Base-by-base conservation (phyloP, 2,329 filamentous ascomycete genomes). In the Trichoderma koningii region DNA sequence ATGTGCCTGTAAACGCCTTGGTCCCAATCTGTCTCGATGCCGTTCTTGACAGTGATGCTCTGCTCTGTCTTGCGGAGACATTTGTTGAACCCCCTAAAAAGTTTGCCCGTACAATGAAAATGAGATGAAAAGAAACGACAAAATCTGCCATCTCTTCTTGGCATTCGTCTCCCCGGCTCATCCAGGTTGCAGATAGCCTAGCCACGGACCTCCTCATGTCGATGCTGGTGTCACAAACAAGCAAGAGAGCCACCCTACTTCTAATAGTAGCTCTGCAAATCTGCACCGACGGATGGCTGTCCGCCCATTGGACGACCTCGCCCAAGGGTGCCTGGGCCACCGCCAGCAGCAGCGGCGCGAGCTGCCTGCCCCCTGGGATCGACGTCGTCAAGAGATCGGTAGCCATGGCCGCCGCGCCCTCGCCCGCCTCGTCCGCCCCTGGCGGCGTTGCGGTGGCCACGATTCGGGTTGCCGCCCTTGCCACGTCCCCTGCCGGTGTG, bases 361-460 rank as follows among this genome's bases (percentile, higher is more conserved):
- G 52, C 70, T 38, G 72, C 68, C 51, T 72, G 69, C 50, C 82
- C 81, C 55, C 78, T 78, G 50, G 79, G 77, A 28, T 82, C 83
- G 30, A 87, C 81, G 69, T 92, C 89, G 73, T 91, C 89, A 2
- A 91, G 80, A 2, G 88, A 91, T 65, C 84, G 83, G 73, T 92
- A 91, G 67, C 82, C 79, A 64, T 80, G 78, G 28, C 81, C 81
- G 23, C 82, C 82, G 28, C 80, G 77, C 53, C 83, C 78, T 12
- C 83, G 80, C 53, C 83, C 74, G 19, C 76, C 74, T 42, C 73
- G 73, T 30, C 81, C 78, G 19, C 81, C 79, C 55, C 79, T 73
- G 52, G 80, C 72, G 56, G 77, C 71, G 48, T 77, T 73, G 61
- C 80, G 75, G 51, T 76, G 75, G 14, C 78, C 76, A 23, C 76